These are phyloP conservation scores for Cryptococcus sp. DNA, from an alignment of 1,284 basidiomycete genomes.

Conservation along the genomic window DNA sequence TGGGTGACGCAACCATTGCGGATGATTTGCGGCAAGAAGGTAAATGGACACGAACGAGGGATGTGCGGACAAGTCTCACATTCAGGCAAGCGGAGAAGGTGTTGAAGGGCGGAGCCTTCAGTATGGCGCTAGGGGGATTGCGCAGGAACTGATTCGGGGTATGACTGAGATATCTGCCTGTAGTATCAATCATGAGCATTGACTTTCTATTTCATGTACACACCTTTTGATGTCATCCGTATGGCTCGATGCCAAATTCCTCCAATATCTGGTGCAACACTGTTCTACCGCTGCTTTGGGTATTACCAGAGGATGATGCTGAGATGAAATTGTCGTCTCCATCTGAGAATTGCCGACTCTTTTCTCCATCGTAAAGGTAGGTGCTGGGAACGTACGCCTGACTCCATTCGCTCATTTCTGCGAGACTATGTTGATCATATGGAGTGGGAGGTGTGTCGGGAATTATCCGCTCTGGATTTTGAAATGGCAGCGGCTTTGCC, in stretches of 20 bases:
- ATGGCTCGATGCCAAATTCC: constrained; percentile 33
- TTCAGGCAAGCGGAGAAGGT: constrained; percentile 79
- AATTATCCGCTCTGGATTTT: background rate
- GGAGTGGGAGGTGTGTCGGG: background rate
- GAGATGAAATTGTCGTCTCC: too few species aligned
- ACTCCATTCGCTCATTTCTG: too few species aligned
- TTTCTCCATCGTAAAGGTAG: too few species aligned
- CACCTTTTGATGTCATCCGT: too few species aligned
- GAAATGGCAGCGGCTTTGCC: background rate
- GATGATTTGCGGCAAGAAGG: constrained; percentile 57
- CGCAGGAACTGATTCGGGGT: constrained; percentile 7
- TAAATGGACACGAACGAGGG: constrained; percentile 57
- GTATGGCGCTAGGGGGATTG: constrained; percentile 16
- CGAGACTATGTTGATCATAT: background rate
- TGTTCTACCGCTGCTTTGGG: constrained; percentile 16
- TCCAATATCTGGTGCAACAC: constrained; percentile 38
- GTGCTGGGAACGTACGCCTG: too few species aligned
- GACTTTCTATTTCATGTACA: too few species aligned
- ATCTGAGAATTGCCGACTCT: too few species aligned
- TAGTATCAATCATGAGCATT: background rate
- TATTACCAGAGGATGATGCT: background rate
- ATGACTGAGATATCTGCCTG: constrained; percentile 4
- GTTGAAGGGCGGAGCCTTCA: constrained; percentile 46
- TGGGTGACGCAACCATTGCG: constrained; percentile 55
- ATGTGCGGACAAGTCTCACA: constrained; percentile 75